Percentiles rank a stretch among this genome's conserved stretches.
These are phyloP conservation scores for Carallia pectinifolia DNA, from an alignment of 345 rosid genomes.

Conservation along the genomic window DNA sequence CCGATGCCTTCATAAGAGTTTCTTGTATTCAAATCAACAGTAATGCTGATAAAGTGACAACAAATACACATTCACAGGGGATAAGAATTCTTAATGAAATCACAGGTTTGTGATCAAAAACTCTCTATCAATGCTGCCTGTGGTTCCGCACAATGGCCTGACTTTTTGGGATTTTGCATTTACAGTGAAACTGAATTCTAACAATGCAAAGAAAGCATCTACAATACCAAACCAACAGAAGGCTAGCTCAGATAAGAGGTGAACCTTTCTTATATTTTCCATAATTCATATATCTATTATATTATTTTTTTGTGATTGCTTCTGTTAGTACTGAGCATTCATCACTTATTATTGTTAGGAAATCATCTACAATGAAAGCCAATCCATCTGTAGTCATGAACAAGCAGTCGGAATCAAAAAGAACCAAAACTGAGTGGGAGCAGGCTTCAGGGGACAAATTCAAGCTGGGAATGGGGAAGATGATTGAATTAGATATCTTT, in stretches of 20 bases:
- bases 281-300: not conserved
- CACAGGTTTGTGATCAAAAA: conserved; percentile 45
- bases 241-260: conserved; percentile 55
- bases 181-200: conserved; percentile 45
- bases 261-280: conserved; percentile 6
- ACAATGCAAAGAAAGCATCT: conserved; percentile 34
- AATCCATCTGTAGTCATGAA: conserved; percentile 23
- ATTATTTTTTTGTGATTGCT: not conserved
- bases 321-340: conserved; percentile 16
- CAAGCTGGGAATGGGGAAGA: conserved; percentile 38
- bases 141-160: not conserved
- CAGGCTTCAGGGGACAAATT: conserved; percentile 25
- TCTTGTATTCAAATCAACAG: conserved; percentile 40
- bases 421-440: conserved; percentile 38
- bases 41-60: conserved; percentile 82
- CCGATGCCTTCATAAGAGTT: not conserved
- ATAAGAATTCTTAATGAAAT: conserved; percentile 80
- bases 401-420: conserved; percentile 41
- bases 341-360: conserved; percentile 42
- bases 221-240: conserved; percentile 17
- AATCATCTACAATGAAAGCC: conserved; percentile 36
- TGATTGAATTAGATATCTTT: conserved; percentile 64
- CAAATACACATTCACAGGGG: conserved; percentile 82
- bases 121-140: not conserved
- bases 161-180: conserved; percentile 9